A percentile compares a stretch with the other conserved stretches of the same genome.
These are phyloP conservation scores for Evansstolkia leycettana DNA, from an alignment of 495 filamentous ascomycete species.

Conservation along the genomic window DNA sequence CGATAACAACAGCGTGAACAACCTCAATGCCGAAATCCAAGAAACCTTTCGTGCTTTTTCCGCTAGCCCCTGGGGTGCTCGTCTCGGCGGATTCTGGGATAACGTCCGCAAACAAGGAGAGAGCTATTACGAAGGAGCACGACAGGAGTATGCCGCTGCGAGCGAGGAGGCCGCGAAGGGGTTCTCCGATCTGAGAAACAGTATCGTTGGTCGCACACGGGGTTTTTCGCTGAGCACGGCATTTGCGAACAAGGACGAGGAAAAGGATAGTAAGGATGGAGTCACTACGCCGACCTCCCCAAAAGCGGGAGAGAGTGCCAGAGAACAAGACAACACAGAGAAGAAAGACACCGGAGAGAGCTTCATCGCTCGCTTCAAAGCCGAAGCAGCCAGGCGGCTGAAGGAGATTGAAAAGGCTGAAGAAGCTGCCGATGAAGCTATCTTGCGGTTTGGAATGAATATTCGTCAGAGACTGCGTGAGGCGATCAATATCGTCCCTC, in stretches of 20 bases:
- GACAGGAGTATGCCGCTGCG: constrained; percentile 66
- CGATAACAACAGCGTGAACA: constrained; percentile 31
- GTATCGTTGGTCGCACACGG: constrained; percentile 58
- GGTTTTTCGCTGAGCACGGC: constrained; percentile 53
- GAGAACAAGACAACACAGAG: constrained; percentile 8
- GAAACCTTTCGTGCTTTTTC: constrained; percentile 93
- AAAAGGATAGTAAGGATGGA: constrained; percentile 18
- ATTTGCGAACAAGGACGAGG: constrained; percentile 12
- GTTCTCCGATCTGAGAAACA: constrained; percentile 58
- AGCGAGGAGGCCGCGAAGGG: constrained; percentile 74
- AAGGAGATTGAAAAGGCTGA: constrained; percentile 90
- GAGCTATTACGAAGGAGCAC: constrained; percentile 71
- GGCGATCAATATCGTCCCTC: constrained; percentile 78
- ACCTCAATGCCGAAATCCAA: constrained; percentile 79
- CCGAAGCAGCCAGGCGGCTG: constrained; percentile 70
- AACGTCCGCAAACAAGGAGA: constrained; percentile 86
- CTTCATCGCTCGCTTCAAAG: constrained; percentile 70
- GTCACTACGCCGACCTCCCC: constrained; percentile 24
- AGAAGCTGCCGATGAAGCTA: constrained; percentile 93
- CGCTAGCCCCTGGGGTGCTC: constrained; percentile 77
- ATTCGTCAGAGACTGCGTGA: constrained; percentile 84
- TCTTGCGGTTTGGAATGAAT: constrained; percentile 85
- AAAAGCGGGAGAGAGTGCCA: not conserved
- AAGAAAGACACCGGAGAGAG: constrained; percentile 46
- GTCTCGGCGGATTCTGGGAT: constrained; percentile 77